Evolutionary conservation across 2,329 filamentous ascomycete genomes (phyloP).

Genomic region (Cercospora sesami): DNA sequence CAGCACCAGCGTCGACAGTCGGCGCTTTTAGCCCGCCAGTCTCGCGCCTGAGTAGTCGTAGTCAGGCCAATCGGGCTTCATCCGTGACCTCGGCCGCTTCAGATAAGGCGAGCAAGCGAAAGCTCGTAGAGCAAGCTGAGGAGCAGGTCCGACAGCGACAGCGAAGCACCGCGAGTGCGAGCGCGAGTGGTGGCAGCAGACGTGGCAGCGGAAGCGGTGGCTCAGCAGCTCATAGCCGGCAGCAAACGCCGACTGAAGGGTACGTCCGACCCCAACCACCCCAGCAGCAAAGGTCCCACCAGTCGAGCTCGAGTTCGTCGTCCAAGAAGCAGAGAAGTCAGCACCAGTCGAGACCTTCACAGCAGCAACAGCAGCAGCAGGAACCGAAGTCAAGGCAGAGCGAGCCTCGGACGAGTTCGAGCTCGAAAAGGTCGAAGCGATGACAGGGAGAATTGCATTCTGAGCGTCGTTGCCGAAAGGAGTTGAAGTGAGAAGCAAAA

Average conservation of each 20-base stretch:
- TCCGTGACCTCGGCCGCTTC: constrained; percentile 27
- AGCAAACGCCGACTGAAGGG: constrained; percentile 35
- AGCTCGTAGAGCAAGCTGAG: constrained; percentile 38
- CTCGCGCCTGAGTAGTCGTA: constrained; percentile 34
- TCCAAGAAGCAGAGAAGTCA: constrained; percentile 7
- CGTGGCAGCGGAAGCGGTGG: constrained; percentile 17
- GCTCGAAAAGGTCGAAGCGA: constrained; percentile 1
- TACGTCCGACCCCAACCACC: constrained; percentile 29
- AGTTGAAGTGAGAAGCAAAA: neutral
- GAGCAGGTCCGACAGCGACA: constrained; percentile 30
- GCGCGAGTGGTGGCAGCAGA: constrained; percentile 11
- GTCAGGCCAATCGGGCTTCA: constrained; percentile 27
- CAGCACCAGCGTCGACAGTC: constrained; percentile 15
- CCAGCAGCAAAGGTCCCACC: constrained; percentile 4
- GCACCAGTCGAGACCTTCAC: neutral
- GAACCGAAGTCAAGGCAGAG: neutral
- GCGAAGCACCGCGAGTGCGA: constrained; percentile 24
- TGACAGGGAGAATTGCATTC: neutral
- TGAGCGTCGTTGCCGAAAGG: neutral
- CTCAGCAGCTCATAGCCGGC: constrained; percentile 30
- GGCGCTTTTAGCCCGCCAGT: constrained; percentile 24
- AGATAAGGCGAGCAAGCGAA: constrained; percentile 40
- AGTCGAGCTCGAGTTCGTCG: neutral
- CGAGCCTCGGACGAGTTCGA: neutral
- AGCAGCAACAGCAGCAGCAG: neutral